Evolutionary conservation across 2,329 filamentous ascomycete genomes (phyloP), one percentile per base, ranked within the genome.

Genomic region (Cryphonectria nitschkei): DNA sequence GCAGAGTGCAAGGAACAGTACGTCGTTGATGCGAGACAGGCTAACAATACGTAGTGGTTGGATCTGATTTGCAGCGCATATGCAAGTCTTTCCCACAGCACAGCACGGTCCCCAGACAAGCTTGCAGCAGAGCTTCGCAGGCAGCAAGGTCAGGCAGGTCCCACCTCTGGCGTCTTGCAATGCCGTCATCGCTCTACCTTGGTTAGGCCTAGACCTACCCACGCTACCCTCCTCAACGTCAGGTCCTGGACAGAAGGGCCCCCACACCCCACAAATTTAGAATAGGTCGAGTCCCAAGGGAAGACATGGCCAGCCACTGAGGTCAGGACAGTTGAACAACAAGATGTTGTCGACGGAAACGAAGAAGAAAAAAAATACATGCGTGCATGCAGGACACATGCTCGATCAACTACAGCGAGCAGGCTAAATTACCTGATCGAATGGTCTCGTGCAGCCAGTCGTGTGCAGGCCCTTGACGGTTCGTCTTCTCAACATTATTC

Each of bases 181-280:
- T 71, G 70, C 70, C 70, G 70, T 71, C 70, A 71, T 71, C 50
- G 52, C 61, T 50, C 64, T 62, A 65, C 67, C 70, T 71, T 63
- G 41, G 69, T 66, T 29, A 46, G 70, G 67, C 63, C 62, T 66
- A 66, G 70, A 65, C 64, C 54, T 39, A n/a, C 6, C 39, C 37
- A 6, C 37, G 60, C 54, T 39, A n/a, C 6, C 39, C 37, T 13
- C 37, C 22, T 34, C 11, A 14, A 34, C 58, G 32, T 61, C 19
- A 41, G n/a, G 43, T 29, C 32, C 32, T 62, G 58, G 34, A 62
- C 16, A n/a, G 26, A 26, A 3, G 13, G n/a, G 34, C 34, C 11
- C 3, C 60, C 32, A 13, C 60, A n/a, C 26, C 11, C 26, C 52
- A 26, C 52, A 32, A 3, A 34, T 43, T 8, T 16, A 50, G 43